A percentile compares a stretch with the other conserved stretches of the same genome.
Evolutionary conservation across 106 monocot species (phyloP).

Genomic region (Dendrobium nobile): DNA sequence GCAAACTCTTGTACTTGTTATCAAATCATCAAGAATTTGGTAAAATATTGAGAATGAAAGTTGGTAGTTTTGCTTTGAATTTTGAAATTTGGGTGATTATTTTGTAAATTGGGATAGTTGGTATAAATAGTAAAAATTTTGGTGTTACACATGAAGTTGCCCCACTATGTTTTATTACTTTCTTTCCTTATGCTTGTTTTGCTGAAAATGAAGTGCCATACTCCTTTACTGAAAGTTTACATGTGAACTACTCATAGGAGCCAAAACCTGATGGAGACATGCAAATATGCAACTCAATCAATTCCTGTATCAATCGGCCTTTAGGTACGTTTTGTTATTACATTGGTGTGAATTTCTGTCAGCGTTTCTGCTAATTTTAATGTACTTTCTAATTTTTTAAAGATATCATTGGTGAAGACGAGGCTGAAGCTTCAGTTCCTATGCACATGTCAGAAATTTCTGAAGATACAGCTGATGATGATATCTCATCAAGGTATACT

Average conservation of each 20-base stretch:
- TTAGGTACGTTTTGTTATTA: slow-evolving; percentile 44
- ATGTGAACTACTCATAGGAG: slow-evolving; percentile 33
- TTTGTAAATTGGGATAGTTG: neutral
- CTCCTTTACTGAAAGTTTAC: neutral
- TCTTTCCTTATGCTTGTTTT: neutral
- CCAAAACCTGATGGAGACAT: slow-evolving; percentile 54
- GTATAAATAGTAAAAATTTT: neutral
- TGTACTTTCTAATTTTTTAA: slow-evolving; percentile 3
- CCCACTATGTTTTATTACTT: neutral
- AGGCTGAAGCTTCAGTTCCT: slow-evolving; percentile 63
- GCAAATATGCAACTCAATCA: slow-evolving; percentile 62
- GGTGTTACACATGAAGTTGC: neutral
- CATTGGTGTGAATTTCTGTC: neutral
- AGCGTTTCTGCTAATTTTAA: neutral
- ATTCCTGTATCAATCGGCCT: slow-evolving; percentile 66
- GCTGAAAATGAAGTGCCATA: neutral
- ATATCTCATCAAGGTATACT: slow-evolving; percentile 76
- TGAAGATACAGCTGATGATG: slow-evolving; percentile 79
- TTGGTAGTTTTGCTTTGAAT: no score
- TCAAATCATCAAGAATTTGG: neutral
- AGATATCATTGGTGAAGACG: slow-evolving; percentile 69
- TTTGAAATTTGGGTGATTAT: no score
- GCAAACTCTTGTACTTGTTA: neutral
- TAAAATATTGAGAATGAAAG: neutral
- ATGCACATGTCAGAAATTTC: slow-evolving; percentile 54